Evolutionary conservation across 1,284 basidiomycete genomes (phyloP).

Genomic region (Heterobasidion annosum): DNA sequence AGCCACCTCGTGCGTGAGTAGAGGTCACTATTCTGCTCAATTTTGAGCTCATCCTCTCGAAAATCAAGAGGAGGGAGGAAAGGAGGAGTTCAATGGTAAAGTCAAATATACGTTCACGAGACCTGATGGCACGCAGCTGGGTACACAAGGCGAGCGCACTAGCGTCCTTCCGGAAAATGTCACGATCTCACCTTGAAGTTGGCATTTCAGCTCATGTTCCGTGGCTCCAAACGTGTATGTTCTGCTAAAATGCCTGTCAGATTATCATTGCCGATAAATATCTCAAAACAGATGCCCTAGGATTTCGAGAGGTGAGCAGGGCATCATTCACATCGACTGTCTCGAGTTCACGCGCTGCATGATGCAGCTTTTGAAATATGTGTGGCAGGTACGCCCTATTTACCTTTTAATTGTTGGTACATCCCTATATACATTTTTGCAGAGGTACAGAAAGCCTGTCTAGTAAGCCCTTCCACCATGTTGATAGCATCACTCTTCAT

Average conservation of each 20-base stretch:
- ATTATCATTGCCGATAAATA: neutral
- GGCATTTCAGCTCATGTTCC: neutral
- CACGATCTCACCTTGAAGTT: neutral
- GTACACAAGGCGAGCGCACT: constrained; percentile 21
- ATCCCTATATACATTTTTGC: constrained; percentile 5
- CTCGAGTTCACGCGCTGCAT: neutral
- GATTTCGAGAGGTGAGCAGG: constrained; percentile 10
- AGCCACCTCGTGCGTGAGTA: constrained; percentile 35
- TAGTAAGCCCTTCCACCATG: constrained; percentile 14
- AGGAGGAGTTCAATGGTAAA: constrained; percentile 34
- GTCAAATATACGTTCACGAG: constrained; percentile 28
- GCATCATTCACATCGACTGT: neutral
- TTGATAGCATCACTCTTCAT: neutral
- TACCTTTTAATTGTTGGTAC: neutral
- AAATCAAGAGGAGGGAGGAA: constrained; percentile 23
- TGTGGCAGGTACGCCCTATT: constrained; percentile 19
- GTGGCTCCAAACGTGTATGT: constrained; percentile 4
- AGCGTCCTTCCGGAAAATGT: neutral
- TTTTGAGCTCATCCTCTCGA: constrained; percentile 6
- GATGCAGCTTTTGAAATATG: constrained; percentile 26
- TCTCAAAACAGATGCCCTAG: constrained; percentile 7
- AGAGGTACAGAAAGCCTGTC: constrained; percentile 32
- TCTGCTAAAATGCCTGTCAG: neutral
- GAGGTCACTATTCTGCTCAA: constrained; percentile 3
- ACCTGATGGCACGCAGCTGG: constrained; percentile 34